phyloP scores from a whole-genome alignment of 148 eudicot species.

The Diospyros lotus region DNA sequence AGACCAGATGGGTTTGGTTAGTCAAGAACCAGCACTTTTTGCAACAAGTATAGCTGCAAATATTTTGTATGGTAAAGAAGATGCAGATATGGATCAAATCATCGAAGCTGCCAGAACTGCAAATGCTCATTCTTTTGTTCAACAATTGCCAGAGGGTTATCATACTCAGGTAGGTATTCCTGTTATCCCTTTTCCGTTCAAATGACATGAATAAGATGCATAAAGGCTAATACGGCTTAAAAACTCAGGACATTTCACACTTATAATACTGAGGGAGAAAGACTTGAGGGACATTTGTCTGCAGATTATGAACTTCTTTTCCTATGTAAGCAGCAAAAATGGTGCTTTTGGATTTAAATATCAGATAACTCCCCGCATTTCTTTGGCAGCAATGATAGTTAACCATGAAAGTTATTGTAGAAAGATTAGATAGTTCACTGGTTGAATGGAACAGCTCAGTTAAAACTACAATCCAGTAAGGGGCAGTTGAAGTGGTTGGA shows the following conservation, averaged over 20 bases:
- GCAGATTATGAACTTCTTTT: too few relatives aligned
- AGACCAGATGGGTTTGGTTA: constrained; percentile 68
- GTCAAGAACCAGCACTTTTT: constrained; percentile 73
- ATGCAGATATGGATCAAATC: constrained; percentile 44
- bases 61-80: constrained; percentile 59
- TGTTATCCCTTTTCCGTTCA: not conserved
- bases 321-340: too few relatives aligned
- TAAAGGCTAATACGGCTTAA: not conserved
- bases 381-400: not conserved
- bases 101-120: constrained; percentile 56
- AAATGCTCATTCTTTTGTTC: constrained; percentile 63
- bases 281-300: too few relatives aligned
- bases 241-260: too few relatives aligned
- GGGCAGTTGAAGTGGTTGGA: too few relatives aligned
- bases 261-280: too few relatives aligned
- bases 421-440: not conserved
- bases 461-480: not conserved
- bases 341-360: too few relatives aligned
- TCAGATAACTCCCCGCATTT: not conserved
- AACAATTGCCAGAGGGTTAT: constrained; percentile 58
- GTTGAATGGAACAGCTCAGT: not conserved
- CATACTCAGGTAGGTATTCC: constrained; percentile 44
- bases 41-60: constrained; percentile 59
- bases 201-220: not conserved
- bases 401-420: not conserved